phyloP scores from a whole-genome alignment of 352 stramenopile genomes.

The Pythium diclinum region DNA sequence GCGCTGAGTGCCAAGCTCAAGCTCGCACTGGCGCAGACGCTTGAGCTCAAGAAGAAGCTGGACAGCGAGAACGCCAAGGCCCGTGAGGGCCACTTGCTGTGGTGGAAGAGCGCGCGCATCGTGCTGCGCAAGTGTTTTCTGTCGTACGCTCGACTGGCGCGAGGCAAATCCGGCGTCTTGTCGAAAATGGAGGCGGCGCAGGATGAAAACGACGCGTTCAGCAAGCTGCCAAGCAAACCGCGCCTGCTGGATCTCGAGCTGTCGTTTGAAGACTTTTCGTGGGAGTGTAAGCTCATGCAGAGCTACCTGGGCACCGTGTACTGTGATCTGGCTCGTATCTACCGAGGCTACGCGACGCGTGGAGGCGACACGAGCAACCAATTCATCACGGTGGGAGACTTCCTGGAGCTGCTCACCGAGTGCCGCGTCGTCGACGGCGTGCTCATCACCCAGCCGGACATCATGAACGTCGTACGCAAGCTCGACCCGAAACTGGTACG shows the following conservation, averaged over 20 bases:
- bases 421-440: slow-evolving; percentile 59
- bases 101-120: slow-evolving; percentile 67
- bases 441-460: slow-evolving; percentile 37
- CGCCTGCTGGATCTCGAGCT: slow-evolving; percentile 52
- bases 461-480: slow-evolving; percentile 40
- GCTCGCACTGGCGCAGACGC: slow-evolving; percentile 58
- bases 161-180: slow-evolving; percentile 62
- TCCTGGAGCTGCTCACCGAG: slow-evolving; percentile 57
- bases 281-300: slow-evolving; percentile 73
- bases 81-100: slow-evolving; percentile 61
- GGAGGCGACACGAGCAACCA: slow-evolving; percentile 34
- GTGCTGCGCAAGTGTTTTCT: slow-evolving; percentile 79
- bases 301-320: slow-evolving; percentile 64
- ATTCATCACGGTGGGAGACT: slow-evolving; percentile 50
- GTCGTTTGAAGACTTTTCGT: slow-evolving; percentile 61
- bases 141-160: slow-evolving; percentile 58
- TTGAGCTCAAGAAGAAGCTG: slow-evolving; percentile 70
- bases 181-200: slow-evolving; percentile 40
- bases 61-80: slow-evolving; percentile 56
- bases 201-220: slow-evolving; percentile 65
- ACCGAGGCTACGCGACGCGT: slow-evolving; percentile 55
- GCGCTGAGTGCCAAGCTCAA: slow-evolving; percentile 60
- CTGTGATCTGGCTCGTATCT: slow-evolving; percentile 74
- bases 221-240: slow-evolving; percentile 38
- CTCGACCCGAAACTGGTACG: slow-evolving; percentile 50